These are phyloP conservation scores for Gomphus sp. DNA, from an alignment of 1,284 basidiomycete genomes.

Conservation along the genomic window DNA sequence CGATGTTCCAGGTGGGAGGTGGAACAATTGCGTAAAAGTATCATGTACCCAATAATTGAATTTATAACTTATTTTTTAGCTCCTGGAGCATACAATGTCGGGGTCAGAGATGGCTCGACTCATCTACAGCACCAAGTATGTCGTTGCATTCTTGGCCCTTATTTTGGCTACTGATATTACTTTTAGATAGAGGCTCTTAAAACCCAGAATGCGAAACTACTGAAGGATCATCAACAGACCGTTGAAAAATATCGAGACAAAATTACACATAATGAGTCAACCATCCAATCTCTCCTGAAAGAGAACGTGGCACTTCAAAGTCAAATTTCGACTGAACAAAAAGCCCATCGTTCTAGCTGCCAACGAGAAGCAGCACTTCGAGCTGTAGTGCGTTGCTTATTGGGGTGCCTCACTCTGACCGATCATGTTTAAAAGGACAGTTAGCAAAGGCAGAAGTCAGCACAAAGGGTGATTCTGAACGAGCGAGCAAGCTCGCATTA, in stretches of 20 bases:
- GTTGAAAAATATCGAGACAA: slow-evolving; percentile 7
- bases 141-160: neutral
- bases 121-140: slow-evolving; percentile 2
- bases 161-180: neutral
- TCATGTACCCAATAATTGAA: neutral
- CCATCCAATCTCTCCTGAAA: slow-evolving; percentile 8
- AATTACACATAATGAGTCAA: slow-evolving; percentile 9
- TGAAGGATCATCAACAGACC: slow-evolving; percentile 10
- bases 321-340: slow-evolving; percentile 6
- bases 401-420: neutral
- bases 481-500: slow-evolving; percentile 13
- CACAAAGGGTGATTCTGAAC: slow-evolving; percentile 11
- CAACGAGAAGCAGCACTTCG: neutral
- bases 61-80: slow-evolving; percentile 19
- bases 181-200: slow-evolving; percentile 8
- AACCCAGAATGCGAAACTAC: slow-evolving; percentile 5
- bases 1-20: slow-evolving; percentile 31
- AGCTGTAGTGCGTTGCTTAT: neutral
- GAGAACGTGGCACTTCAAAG: slow-evolving; percentile 10
- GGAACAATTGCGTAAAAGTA: neutral
- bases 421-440: slow-evolving; percentile 9
- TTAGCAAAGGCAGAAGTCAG: slow-evolving; percentile 14
- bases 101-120: slow-evolving; percentile 13
- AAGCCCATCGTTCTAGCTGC: slow-evolving; percentile 6
- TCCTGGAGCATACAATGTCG: slow-evolving; percentile 25